phyloP scores from a whole-genome alignment of 495 filamentous ascomycete genomes.

The Coniosporium apollinis region DNA sequence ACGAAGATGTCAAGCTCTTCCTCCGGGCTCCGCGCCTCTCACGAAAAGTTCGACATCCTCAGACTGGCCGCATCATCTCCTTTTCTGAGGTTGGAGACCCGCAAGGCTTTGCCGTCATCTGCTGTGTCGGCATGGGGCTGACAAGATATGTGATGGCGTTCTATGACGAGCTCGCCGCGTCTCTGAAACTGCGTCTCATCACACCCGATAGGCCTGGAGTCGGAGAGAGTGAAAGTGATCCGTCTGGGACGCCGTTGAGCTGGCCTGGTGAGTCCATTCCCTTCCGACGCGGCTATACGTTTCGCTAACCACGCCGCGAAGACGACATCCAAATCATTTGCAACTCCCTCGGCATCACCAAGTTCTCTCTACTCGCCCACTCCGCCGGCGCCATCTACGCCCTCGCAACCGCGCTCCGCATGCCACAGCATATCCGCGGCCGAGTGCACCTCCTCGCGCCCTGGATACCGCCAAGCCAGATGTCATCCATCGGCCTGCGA shows the following conservation, averaged over 20 bases:
- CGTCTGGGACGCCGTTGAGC: slow-evolving; percentile 66
- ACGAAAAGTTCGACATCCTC: slow-evolving; percentile 71
- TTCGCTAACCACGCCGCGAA: slow-evolving; percentile 17
- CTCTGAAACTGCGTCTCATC: slow-evolving; percentile 76
- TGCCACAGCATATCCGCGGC: slow-evolving; percentile 90
- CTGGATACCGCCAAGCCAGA: slow-evolving; percentile 97
- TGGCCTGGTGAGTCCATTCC: slow-evolving; percentile 65
- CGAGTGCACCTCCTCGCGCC: slow-evolving; percentile 90
- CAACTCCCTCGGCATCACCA: slow-evolving; percentile 78
- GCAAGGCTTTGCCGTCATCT: slow-evolving; percentile 80
- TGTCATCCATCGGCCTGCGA: slow-evolving; percentile 60
- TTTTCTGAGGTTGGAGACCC: slow-evolving; percentile 96
- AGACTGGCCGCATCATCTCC: slow-evolving; percentile 72
- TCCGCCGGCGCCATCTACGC: slow-evolving; percentile 96
- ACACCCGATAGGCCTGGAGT: slow-evolving; percentile 91
- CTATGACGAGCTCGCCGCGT: slow-evolving; percentile 87
- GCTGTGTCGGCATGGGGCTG: slow-evolving; percentile 94
- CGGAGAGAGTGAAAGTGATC: slow-evolving; percentile 73
- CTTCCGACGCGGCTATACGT: slow-evolving; percentile 2
- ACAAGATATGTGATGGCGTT: slow-evolving; percentile 94
- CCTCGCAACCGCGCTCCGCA: slow-evolving; percentile 83
- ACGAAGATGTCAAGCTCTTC: slow-evolving; percentile 75
- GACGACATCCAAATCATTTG: slow-evolving; percentile 95
- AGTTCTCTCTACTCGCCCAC: slow-evolving; percentile 96
- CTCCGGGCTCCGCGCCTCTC: slow-evolving; percentile 67